Evolutionary conservation across 352 stramenopile species (phyloP), one percentile per base, ranked within the genome.

Genomic region (Phytopythium boreale): DNA sequence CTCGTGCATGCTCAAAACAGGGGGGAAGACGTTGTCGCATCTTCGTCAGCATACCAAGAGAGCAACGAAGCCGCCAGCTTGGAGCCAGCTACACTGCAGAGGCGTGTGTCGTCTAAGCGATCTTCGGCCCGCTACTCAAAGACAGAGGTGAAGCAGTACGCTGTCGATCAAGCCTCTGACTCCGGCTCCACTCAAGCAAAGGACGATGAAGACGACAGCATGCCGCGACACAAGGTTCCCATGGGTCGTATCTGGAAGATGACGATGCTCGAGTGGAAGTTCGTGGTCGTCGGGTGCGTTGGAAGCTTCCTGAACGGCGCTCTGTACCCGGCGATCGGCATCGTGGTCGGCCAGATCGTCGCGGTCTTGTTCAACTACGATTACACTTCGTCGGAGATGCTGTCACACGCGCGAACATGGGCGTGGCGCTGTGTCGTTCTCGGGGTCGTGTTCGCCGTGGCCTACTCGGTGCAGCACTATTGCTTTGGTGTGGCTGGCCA

Each of bases 301-400:
- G 71, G 73, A 3, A 69, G 69, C 0, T 34, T 84, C 15, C 26
- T 88, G 31, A 82, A 80, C 22, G 73, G 65, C 6, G 70, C 73
- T 1, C 64, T 79, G 6, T 88, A 85, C 63, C 81, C 77, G 0
- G 22, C 86, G 31, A 78, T 69, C 64, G 79, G 81, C 20, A 68
- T 84, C 36, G 64, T 90, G 29, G 50, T 88, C 22, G 81, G 67
- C 46, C 81, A 84, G 51, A 82, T 85, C 60, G 78, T 86, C 26
- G 69, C 74, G 29, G 44, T 88, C 4, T 84, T 84, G 62, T 87
- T 82, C 41, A 63, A 84, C 47, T 67, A 71, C 17, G 20, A 67
- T 15, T 71, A 82, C 24, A 69, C 75, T 4, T 67, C 71, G 17
- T 49, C 74, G 37, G 73, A 75, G 15, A 82, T 89, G 80, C 68